These are phyloP conservation scores for Fusarium xylarioides DNA, from an alignment of 2,329 filamentous ascomycete species.

Conservation along the genomic window DNA sequence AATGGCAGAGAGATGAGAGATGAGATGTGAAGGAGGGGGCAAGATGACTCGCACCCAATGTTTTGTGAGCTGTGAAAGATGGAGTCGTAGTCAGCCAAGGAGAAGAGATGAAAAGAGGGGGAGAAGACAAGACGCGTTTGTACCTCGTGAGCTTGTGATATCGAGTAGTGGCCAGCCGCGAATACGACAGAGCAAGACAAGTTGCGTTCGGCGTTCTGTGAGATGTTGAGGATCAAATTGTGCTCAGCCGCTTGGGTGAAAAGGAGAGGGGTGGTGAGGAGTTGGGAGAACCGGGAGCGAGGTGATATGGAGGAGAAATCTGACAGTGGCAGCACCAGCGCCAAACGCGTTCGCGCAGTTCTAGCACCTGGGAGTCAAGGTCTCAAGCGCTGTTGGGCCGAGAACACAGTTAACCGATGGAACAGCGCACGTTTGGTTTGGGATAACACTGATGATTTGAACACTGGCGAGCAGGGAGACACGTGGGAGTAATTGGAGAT, in stretches of 20 bases:
- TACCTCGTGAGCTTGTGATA: background rate
- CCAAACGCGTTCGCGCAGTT: background rate
- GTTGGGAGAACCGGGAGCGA: background rate
- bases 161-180: background rate
- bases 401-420: background rate
- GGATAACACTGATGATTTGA: background rate
- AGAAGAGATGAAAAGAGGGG: background rate
- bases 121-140: background rate
- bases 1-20: too few relatives aligned
- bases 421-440: background rate
- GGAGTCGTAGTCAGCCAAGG: fast-evolving
- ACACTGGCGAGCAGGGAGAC: background rate
- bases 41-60: background rate
- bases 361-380: background rate
- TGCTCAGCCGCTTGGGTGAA: background rate
- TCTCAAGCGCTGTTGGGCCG: background rate
- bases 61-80: background rate
- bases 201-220: background rate
- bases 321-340: background rate
- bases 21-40: background rate
- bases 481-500: background rate
- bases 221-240: fast-evolving
- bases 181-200: background rate
- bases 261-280: background rate
- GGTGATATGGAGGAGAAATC: background rate